These are phyloP conservation scores for Plasmodium knowlesi DNA, from an alignment of 169 alveolate species.

Conservation along the genomic window DNA sequence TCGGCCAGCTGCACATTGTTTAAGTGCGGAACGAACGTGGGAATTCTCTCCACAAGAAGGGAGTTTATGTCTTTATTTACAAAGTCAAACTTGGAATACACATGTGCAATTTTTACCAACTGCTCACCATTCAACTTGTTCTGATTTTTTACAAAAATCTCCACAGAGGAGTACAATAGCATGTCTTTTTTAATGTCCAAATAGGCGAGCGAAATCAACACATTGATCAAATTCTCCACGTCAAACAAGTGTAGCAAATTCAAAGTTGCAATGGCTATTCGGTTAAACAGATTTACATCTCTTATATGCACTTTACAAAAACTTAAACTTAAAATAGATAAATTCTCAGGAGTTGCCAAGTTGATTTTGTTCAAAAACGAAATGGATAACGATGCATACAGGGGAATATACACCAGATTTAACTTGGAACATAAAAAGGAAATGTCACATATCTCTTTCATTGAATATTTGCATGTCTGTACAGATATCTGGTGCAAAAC, in stretches of 20 bases:
- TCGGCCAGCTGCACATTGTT: constrained; percentile 53
- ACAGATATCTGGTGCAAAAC: constrained; percentile 27
- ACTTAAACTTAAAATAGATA: constrained; percentile 61
- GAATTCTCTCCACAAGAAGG: constrained; percentile 14
- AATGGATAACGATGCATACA: constrained; percentile 65
- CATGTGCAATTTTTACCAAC: constrained; percentile 41
- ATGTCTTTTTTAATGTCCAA: constrained; percentile 36
- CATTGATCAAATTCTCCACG: constrained; percentile 52
- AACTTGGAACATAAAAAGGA: constrained; percentile 67
- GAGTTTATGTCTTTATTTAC: constrained; percentile 33
- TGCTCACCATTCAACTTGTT: constrained; percentile 40
- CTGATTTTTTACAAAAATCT: constrained; percentile 60
- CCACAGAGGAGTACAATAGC: constrained; percentile 41
- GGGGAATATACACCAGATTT: constrained; percentile 41
- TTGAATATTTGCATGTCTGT: constrained; percentile 52
- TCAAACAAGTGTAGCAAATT: constrained; percentile 42
- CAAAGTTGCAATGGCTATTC: constrained; percentile 59
- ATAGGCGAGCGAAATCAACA: constrained; percentile 24
- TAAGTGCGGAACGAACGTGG: constrained; percentile 14
- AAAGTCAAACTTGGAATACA: constrained; percentile 33
- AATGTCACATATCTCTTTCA: constrained; percentile 73
- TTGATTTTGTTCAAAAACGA: constrained; percentile 62
- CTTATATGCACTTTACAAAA: constrained; percentile 67
- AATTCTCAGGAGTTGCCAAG: constrained; percentile 50
- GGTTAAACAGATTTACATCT: constrained; percentile 57